A percentile compares a stretch with the other conserved stretches of the same genome.
These are phyloP conservation scores for Trichoderma sp. DNA, from an alignment of 2,329 filamentous ascomycete genomes.

Conservation along the genomic window DNA sequence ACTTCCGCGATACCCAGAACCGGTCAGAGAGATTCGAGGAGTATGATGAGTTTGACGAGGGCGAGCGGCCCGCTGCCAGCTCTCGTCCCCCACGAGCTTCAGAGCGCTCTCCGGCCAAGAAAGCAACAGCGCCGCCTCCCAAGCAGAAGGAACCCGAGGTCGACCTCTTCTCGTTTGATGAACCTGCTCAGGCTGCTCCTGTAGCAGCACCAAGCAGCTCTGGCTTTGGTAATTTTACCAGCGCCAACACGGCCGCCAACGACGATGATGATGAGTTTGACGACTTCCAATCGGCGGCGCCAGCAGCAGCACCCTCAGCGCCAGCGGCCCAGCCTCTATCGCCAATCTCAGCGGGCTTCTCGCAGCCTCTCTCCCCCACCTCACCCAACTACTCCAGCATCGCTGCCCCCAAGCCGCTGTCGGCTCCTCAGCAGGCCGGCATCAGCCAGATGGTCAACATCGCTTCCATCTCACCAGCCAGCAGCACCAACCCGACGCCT, in stretches of 20 bases:
- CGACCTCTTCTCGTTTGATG: conserved; percentile 91
- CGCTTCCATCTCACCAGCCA: conserved; percentile 74
- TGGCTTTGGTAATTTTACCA: conserved; percentile 45
- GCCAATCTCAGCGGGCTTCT: conserved; percentile 34
- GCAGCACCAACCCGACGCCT: conserved; percentile 53
- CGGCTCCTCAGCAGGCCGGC: conserved; percentile 75
- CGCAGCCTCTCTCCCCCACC: conserved; percentile 45
- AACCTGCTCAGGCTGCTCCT: conserved; percentile 52
- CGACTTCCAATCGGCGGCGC: conserved; percentile 74
- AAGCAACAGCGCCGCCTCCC: conserved; percentile 56
- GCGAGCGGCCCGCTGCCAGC: conserved; percentile 45
- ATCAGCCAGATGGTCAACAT: conserved; percentile 77
- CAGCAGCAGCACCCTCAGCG: conserved; percentile 57
- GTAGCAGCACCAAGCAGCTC: conserved; percentile 44
- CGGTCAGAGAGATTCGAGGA: conserved; percentile 83
- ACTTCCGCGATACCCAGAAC: conserved; percentile 63
- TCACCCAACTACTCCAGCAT: conserved; percentile 55
- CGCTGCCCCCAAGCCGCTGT: conserved; percentile 78
- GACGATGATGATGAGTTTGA: conserved; percentile 89
- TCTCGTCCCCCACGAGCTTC: conserved; percentile 41
- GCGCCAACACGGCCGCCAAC: conserved; percentile 31
- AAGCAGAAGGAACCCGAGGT: conserved; percentile 87
- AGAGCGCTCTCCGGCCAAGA: conserved; percentile 35
- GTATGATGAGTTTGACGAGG: conserved; percentile 95
- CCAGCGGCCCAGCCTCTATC: conserved; percentile 45